Evolutionary conservation across 2,329 filamentous ascomycete genomes (phyloP), one percentile per base, ranked within the genome.

Genomic region (Fusarium gaditjirri): DNA sequence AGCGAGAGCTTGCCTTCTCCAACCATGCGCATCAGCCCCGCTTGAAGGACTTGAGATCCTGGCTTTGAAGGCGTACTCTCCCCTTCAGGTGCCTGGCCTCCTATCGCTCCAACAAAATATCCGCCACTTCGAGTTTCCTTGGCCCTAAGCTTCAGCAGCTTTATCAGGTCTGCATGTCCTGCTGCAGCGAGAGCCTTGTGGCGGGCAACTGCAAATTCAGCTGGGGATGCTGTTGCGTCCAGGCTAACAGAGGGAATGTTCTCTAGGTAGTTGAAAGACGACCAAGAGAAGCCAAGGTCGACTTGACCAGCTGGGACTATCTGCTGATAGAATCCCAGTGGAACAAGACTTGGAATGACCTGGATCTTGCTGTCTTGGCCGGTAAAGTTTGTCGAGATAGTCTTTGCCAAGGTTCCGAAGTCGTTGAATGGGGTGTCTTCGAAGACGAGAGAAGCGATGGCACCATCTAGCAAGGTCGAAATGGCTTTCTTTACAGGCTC

Each of bases 361-460:
- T 27, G 47, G 5, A 50, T 25, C 2, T 23, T 50, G 0, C 33
- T 25, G 27, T 42, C 36, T 0, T 44, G 2, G 8, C 35, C 31
- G 21, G 1, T 9, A 3, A 68, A 68, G 4, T 61, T 29, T 2
- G 43, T 5, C 2, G 54, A 29, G 31, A 68, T 39, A 8, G 65
- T 68, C 43, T 66, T 68, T n/a, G 54, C 65, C 21, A 68, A 3
- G 3, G 47, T 68, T 7, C 42, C 65, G 16, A 68, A 68, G 14
- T 66, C 65, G 10, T 66, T 68, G 27, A 66, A 66, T 0, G 61
- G 42, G 1, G 65, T 68, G 0, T 68, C 61, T 12, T 68, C 65
- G 3, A 68, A 68, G 6, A 68, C 14, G 2, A 68, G 27, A 11
- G 65, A 66, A 9, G 39, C 54, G 0, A 13, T 25, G 0, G 65